Base-by-base conservation (phyloP, 495 filamentous ascomycete species). In the Thozetella sp. region DNA sequence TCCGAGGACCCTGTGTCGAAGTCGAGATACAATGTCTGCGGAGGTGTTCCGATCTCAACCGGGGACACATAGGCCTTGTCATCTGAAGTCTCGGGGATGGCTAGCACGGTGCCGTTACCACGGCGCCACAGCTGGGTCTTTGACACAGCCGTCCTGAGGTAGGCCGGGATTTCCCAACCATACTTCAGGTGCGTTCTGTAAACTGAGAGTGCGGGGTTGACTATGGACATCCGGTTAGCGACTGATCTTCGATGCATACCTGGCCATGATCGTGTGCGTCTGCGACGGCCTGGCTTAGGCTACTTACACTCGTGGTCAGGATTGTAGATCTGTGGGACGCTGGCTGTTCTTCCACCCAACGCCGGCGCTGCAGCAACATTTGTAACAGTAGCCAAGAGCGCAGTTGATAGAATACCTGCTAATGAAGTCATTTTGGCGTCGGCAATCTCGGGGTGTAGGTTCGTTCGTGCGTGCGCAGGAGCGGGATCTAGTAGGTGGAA, bases 1-100 rank as follows among this genome's bases (percentile, higher is more conserved):
- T 92, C 89, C 45, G 88, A 84, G 48, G 85, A 88, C 1, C 89
- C 89, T 53, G 89, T 90, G 65, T 92, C 89, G 65, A 90, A 82
- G 64, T 88, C 85, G 62, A 91, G 65, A 63, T 86, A 81, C 64
- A 91, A 61, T 15, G 80, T 85, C 48, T 84, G 81, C 11, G 75
- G 76, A 0, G 71, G 71, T 0, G 67, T 72, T 57, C 89, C 89
- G 60, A 91, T 72, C 9, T 69, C 73, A 56, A 92, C 87, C 19
- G 87, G 86, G 25, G 80, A 84, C 57, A 91, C 66, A 63, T 90
- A 92, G 69, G 88, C 81, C 15, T 64, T 58, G 63, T 90, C 88
- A 63, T 82, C 72, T 13, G 68, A 56, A 64, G 83, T 75, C n/a
- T 58, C 60, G 0, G 89, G 89, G n/a, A 68, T 79, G 25, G 86